Percentiles rank a stretch among this genome's conserved stretches.
phyloP scores from a whole-genome alignment of 2,329 filamentous ascomycete species.

The Incumbomyces delicatus region DNA sequence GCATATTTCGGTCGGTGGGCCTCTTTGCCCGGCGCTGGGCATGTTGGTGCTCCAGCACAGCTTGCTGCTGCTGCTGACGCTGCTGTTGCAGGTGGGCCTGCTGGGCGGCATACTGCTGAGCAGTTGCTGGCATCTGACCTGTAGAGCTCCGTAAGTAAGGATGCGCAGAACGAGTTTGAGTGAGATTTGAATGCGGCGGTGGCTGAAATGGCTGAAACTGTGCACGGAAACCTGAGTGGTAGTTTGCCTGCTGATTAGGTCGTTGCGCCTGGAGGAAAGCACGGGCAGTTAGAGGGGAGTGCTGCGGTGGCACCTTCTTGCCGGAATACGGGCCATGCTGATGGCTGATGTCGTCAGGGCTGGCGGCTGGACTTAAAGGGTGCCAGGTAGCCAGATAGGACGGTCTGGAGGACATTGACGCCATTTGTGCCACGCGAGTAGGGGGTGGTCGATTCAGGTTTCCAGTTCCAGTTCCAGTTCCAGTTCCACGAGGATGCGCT shows the following conservation, averaged over 20 bases:
- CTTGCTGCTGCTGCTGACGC: constrained; percentile 19
- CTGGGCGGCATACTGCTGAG: constrained; percentile 14
- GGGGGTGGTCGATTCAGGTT: too few relatives aligned
- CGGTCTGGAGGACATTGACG: too few relatives aligned
- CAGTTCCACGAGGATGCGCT: too few relatives aligned
- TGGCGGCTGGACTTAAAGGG: too few relatives aligned
- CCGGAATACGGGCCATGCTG: too few relatives aligned
- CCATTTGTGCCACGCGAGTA: too few relatives aligned
- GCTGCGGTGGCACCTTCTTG: too few relatives aligned
- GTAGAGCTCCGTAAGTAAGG: constrained; percentile 1
- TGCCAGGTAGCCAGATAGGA: too few relatives aligned
- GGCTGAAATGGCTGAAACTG: too few relatives aligned
- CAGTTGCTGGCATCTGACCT: constrained; percentile 14
- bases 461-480: too few relatives aligned
- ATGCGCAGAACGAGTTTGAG: background rate
- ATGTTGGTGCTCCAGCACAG: constrained; percentile 19
- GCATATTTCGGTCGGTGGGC: constrained; percentile 89
- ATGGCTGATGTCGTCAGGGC: background rate
- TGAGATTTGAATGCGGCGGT: background rate
- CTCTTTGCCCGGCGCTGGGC: constrained; percentile 75
- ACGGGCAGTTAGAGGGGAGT: too few relatives aligned
- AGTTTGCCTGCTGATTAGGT: background rate
- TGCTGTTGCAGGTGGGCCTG: constrained; percentile 19
- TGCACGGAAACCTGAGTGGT: too few relatives aligned
- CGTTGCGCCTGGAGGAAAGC: background rate